Evolutionary conservation across 192 early-diverging fungal genomes (phyloP), one percentile per base, ranked within the genome.

Genomic region (Fimicolochytrium jonesii): DNA sequence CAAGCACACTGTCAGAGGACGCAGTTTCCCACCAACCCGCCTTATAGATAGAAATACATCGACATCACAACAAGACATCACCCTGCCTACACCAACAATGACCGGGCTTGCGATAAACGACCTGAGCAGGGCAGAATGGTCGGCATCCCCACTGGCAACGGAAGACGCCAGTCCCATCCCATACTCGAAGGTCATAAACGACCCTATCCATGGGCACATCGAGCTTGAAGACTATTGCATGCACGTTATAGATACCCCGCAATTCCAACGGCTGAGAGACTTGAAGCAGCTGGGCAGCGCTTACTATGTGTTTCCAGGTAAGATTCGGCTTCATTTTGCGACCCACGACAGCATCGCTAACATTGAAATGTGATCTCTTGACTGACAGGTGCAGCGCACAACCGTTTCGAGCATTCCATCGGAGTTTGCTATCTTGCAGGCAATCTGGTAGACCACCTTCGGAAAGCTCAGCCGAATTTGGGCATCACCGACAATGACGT

Each of bases 261-360:
- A 98, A 77, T 98, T 98, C 65, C 95, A 98, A 71, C 78, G 95
- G 26, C 81, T 97, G 50, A 87, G 95, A n/a, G 84, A 93, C 59
- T 69, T 97, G 18, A 97, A 93, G 68, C 94, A 93, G 71, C 70
- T 90, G 31, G 95, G 95, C 26, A 79, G 86, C 15, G 79, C 88
- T 0, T 95, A 95, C 70, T 90, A 79, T 69, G 93, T 97, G 2
- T 95, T 92, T 70, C 91, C 92, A 2, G 72, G 72, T 75, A 39
- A 41, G 46, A 47, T 34, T 3, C 17, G 13, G 47, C 30, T 2
- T 30, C 2, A 10, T 47, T 18, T 13, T 6, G 26, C 31, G 31
- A 29, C 29, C 31, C 30, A 18, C 56, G 56, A 15, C 3, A 48
- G 70, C 9, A 9, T 17, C 17, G 37, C 17, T 9, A 39, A 9